Base-by-base conservation (phyloP, 352 stramenopile genomes). In the Peronospora farinosa region DNA sequence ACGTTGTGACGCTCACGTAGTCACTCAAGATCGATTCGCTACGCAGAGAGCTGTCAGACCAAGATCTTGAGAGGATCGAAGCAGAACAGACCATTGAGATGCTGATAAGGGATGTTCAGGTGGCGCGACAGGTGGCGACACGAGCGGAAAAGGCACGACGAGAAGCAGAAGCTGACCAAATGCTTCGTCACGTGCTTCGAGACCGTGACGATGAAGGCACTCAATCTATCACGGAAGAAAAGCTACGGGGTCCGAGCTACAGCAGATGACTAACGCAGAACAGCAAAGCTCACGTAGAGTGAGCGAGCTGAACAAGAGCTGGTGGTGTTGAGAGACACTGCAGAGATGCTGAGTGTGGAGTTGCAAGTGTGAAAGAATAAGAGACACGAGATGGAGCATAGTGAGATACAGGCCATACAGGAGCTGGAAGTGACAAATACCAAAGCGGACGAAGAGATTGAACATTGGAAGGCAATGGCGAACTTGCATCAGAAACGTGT, bases 111-210 rank as follows among this genome's bases (percentile, higher is more conserved):
- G 40, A 57, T 19, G 33, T 62, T 3, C 16, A 53, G 15, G 17
- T 27, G 12, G 17, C 43, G 8, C 36, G 43, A 9, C 17, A 47
- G 33, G 23, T 32, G n/a, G 40, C 39, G 8, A 17, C 35, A 19
- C 41, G 32, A 47, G 57, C 57, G 9, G 57, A 66, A 41, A 16
- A 62, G 17, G 40, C 47, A 21, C 52, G 58, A 28, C 51, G 47
- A 2, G 46, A 58, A 12, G 47, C 52, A 13, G 57, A 66, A 51
- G 42, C 57, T 5, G 57, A 66, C 7, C 37, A 55, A 27, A 57
- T 62, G 11, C 38, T 66, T 33, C 36, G 23, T 1, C 46, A 58
- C 27, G 47, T 61, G 9, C 16, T 58, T 23, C 27, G n/a, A 46
- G 47, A 66, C 5, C 48, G 45, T 11, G 47, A 63, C 15, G 53